A percentile compares a stretch with the other conserved stretches of the same genome.
phyloP scores from a whole-genome alignment of 306 rosid species.

The Delonix regia region DNA sequence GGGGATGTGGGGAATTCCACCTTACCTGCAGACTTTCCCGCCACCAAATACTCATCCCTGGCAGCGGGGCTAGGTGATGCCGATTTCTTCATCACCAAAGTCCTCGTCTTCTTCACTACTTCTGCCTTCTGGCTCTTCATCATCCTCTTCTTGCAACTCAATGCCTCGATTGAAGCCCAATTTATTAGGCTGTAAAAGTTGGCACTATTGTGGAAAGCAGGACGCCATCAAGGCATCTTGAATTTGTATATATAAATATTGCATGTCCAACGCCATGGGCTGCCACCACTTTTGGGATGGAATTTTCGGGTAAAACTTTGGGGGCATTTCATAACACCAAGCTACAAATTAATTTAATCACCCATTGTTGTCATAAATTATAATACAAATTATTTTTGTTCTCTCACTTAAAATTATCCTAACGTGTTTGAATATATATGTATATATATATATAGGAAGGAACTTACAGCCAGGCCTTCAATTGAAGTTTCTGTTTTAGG shows the following conservation, averaged over 20 bases:
- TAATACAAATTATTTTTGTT: no score
- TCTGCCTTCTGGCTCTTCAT: conserved; percentile 32
- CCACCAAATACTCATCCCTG: not conserved
- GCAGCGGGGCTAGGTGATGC: conserved; percentile 31
- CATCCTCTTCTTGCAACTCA: not conserved
- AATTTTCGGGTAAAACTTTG: no score
- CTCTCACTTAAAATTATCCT: no score
- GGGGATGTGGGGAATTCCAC: conserved; percentile 69
- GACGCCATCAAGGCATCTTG: conserved; percentile 30
- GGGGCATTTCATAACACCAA: no score
- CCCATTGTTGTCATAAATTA: no score
- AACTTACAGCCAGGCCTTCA: no score
- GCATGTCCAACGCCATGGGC: no score
- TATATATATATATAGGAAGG: not conserved
- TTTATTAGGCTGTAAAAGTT: conserved; percentile 41
- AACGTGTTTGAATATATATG: not conserved
- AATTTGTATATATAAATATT: no score
- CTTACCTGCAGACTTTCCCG: conserved; percentile 33
- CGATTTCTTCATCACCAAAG: conserved; percentile 40
- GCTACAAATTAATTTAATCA: no score
- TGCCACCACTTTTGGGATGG: no score
- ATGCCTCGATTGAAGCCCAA: not conserved
- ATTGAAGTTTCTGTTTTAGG: no score
- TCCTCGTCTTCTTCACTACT: conserved; percentile 43
- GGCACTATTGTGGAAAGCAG: conserved; percentile 36